These are phyloP conservation scores for Metschnikowia reukaufii DNA, from an alignment of 805 yeast species.

Conservation along the genomic window DNA sequence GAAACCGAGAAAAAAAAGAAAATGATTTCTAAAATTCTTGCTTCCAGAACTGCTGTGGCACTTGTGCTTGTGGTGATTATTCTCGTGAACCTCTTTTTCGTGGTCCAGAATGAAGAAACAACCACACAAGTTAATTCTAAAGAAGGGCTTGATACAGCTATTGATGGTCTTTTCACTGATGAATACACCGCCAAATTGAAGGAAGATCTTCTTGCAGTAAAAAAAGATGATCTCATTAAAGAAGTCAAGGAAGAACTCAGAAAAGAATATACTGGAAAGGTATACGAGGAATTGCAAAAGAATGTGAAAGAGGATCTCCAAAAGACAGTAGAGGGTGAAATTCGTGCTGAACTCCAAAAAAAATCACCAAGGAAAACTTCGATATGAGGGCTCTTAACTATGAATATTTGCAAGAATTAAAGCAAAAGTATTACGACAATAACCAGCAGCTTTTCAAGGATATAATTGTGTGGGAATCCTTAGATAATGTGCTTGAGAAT, in stretches of 20 bases:
- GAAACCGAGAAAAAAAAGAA: not conserved
- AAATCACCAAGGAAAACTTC: conserved; percentile 5
- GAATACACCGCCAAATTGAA: conserved; percentile 10
- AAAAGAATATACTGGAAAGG: not conserved
- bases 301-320: not conserved
- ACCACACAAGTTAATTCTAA: conserved; percentile 3
- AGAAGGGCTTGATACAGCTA: conserved; percentile 8
- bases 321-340: not conserved
- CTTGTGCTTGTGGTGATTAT: conserved; percentile 7
- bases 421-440: conserved; percentile 9
- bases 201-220: conserved; percentile 7
- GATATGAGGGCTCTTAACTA: conserved; percentile 5
- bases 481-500: conserved; percentile 3
- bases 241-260: conserved; percentile 10
- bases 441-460: conserved; percentile 7
- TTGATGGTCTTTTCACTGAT: conserved; percentile 7
- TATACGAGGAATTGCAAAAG: not conserved
- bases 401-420: conserved; percentile 9
- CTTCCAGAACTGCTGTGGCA: conserved; percentile 9
- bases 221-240: conserved; percentile 8
- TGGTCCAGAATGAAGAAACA: conserved; percentile 1
- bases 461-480: conserved; percentile 4
- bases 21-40: conserved; percentile 7
- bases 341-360: conserved; percentile 4
- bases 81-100: conserved; percentile 7